Evolutionary conservation across 768 basidiomycete genomes (phyloP).

Genomic region (Termitomyces sp.): DNA sequence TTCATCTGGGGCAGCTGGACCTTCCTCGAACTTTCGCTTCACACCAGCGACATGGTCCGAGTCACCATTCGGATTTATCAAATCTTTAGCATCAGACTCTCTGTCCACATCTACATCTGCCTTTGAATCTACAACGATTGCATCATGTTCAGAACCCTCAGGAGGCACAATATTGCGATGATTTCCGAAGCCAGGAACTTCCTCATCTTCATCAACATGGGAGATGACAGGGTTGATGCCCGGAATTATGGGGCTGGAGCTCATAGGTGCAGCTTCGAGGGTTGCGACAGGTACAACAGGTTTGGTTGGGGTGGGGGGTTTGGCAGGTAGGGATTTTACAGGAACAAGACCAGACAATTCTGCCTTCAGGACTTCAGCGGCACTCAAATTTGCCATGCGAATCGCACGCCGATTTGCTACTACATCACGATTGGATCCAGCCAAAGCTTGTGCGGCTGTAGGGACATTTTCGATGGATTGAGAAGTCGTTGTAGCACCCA

Average conservation of each 20-base stretch:
- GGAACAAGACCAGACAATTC: slow-evolving; percentile 63
- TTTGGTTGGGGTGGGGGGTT: slow-evolving; percentile 24
- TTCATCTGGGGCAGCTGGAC: slow-evolving; percentile 30
- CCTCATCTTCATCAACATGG: slow-evolving; percentile 20
- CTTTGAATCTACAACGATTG: slow-evolving; percentile 10
- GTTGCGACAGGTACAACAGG: slow-evolving; percentile 19
- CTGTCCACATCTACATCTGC: slow-evolving; percentile 26
- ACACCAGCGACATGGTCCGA: slow-evolving; percentile 19
- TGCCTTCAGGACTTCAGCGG: slow-evolving; percentile 90
- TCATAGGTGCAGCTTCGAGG: slow-evolving; percentile 27
- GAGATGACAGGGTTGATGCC: background rate
- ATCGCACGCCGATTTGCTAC: slow-evolving; percentile 88
- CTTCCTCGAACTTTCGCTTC: slow-evolving; percentile 48
- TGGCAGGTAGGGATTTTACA: slow-evolving; percentile 38
- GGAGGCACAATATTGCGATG: slow-evolving; percentile 11
- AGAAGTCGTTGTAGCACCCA: slow-evolving; percentile 56
- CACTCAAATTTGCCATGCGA: slow-evolving; percentile 94
- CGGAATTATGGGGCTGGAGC: slow-evolving; percentile 9
- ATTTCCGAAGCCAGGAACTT: slow-evolving; percentile 34
- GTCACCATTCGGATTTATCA: slow-evolving; percentile 15
- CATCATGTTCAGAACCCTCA: slow-evolving; percentile 13
- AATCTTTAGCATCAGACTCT: slow-evolving; percentile 24
- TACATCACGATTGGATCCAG: slow-evolving; percentile 84
- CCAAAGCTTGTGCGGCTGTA: slow-evolving; percentile 65
- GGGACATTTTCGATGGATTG: slow-evolving; percentile 55